These are phyloP conservation scores for Crepidotus variabilis DNA, from an alignment of 768 basidiomycete genomes.

Conservation along the genomic window DNA sequence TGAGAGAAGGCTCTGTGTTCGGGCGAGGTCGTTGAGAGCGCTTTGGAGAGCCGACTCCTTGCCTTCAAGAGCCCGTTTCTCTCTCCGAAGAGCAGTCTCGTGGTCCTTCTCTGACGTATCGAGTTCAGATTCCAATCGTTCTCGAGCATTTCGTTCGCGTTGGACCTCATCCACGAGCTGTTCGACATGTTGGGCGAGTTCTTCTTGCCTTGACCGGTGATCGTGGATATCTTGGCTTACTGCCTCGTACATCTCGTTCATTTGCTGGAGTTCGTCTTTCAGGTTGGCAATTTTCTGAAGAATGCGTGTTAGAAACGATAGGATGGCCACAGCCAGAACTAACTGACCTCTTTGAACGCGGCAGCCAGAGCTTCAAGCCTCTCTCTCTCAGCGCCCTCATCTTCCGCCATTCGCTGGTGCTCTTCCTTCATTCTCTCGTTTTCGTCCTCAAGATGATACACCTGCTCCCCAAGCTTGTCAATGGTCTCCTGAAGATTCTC, in stretches of 20 bases:
- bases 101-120: constrained; percentile 57
- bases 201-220: constrained; percentile 70
- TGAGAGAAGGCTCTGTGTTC: constrained; percentile 57
- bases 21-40: constrained; percentile 58
- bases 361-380: constrained; percentile 60
- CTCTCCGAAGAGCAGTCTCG: constrained; percentile 55
- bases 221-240: constrained; percentile 60
- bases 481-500: constrained; percentile 72
- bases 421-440: constrained; percentile 76
- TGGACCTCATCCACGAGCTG: constrained; percentile 64
- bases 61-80: constrained; percentile 62
- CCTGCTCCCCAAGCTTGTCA: constrained; percentile 73
- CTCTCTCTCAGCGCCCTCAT: constrained; percentile 70
- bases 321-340: neutral
- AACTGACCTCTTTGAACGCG: constrained; percentile 77
- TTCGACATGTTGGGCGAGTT: constrained; percentile 71
- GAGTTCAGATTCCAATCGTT: constrained; percentile 50
- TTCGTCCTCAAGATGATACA: constrained; percentile 86
- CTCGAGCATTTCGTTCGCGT: constrained; percentile 52
- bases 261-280: constrained; percentile 65
- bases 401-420: constrained; percentile 60
- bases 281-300: constrained; percentile 63
- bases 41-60: constrained; percentile 68
- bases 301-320: neutral
- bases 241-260: constrained; percentile 61